phyloP scores from a whole-genome alignment of 2,329 filamentous ascomycete genomes.

The Camptophora hylomeconis region DNA sequence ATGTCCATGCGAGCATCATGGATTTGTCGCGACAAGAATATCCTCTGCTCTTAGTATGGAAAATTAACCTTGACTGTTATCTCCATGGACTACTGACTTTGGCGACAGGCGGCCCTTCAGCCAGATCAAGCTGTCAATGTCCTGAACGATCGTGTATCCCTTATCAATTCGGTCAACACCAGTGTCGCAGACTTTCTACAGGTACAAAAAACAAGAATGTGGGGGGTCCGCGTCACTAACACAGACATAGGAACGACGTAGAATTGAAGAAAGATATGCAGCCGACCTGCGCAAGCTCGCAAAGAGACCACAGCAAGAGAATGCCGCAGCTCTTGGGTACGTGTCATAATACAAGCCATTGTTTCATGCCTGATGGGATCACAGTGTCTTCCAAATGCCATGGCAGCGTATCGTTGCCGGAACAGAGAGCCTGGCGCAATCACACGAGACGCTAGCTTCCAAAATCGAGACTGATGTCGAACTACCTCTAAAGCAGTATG shows the following conservation, averaged over 20 bases:
- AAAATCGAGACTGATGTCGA: slow-evolving; percentile 86
- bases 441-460: slow-evolving; percentile 67
- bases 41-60: slow-evolving; percentile 3
- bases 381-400: slow-evolving; percentile 74
- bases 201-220: slow-evolving; percentile 36
- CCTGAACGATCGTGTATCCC: slow-evolving; percentile 74
- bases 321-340: slow-evolving; percentile 75
- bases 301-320: slow-evolving; percentile 59
- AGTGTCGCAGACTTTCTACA: slow-evolving; percentile 96
- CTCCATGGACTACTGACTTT: slow-evolving; percentile 3
- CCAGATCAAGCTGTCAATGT: slow-evolving; percentile 69
- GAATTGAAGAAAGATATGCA: slow-evolving; percentile 82
- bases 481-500: slow-evolving; percentile 64
- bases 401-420: slow-evolving; percentile 80
- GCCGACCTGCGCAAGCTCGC: slow-evolving; percentile 68
- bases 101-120: slow-evolving; percentile 58
- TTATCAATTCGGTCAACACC: slow-evolving; percentile 72
- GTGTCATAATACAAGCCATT: slow-evolving; percentile 22
- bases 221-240: no score
- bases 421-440: slow-evolving; percentile 66
- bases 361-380: slow-evolving; percentile 8
- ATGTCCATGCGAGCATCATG: slow-evolving; percentile 26
- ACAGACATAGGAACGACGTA: slow-evolving; percentile 64
- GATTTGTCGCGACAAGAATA: slow-evolving; percentile 5
- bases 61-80: background rate